Evolutionary conservation across 2,329 filamentous ascomycete species (phyloP).

Genomic region (Nemania serpens): DNA sequence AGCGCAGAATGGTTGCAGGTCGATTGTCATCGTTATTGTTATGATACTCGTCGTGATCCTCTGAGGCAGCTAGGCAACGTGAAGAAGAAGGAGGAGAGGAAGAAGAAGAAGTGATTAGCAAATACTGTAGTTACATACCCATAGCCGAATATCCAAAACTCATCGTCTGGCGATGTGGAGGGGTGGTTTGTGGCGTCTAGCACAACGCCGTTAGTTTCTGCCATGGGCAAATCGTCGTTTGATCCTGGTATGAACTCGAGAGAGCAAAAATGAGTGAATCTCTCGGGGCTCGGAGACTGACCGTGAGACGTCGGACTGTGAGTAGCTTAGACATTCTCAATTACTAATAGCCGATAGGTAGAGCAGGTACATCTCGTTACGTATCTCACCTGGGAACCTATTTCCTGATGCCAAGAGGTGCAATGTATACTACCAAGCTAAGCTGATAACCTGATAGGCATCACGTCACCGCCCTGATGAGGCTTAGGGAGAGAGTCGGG

Average conservation of each 20-base stretch:
- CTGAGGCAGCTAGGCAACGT: too few relatives aligned
- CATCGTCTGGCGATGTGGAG: slow-evolving; percentile 48
- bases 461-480: slow-evolving; percentile 14
- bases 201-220: slow-evolving; percentile 25
- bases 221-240: slow-evolving; percentile 21
- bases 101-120: too few relatives aligned
- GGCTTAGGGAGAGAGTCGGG: neutral
- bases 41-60: too few relatives aligned
- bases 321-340: slow-evolving; percentile 2
- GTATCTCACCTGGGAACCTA: neutral
- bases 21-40: neutral
- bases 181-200: slow-evolving; percentile 28
- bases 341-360: slow-evolving; percentile 18
- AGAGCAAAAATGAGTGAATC: neutral
- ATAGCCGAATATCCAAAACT: slow-evolving; percentile 98
- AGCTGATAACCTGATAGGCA: neutral
- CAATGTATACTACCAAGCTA: too few relatives aligned
- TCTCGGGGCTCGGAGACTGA: neutral
- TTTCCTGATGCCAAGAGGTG: neutral
- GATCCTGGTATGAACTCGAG: neutral
- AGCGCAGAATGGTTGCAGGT: neutral
- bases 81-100: too few relatives aligned
- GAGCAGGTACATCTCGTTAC: slow-evolving; percentile 1
- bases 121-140: slow-evolving; percentile 64
- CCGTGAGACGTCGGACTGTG: neutral